Evolutionary conservation across 2,329 filamentous ascomycete genomes (phyloP), one percentile per base, ranked within the genome.

Genomic region (Parastagonospora nodorum): DNA sequence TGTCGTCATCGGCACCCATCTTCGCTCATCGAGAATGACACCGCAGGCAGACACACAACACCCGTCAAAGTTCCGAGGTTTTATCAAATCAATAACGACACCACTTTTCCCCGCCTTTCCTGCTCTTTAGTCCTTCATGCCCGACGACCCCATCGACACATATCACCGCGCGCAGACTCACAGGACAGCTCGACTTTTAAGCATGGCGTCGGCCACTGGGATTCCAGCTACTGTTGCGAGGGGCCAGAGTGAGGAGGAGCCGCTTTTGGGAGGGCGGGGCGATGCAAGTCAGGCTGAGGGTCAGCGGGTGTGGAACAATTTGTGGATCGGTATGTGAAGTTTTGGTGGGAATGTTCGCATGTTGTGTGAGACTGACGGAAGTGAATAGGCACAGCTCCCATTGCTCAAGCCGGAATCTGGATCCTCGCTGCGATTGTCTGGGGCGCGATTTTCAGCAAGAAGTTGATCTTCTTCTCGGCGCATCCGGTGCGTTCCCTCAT

Each of bases 381-480:
- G 12, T n/a, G 38, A 36, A 39, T 52, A 94, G 92, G 91, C 57
- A 96, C 92, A 12, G 93, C 85, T 49, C 81, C 88, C 53, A 75
- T 97, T 53, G 89, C 91, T 35, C 92, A 97, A 75, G 82, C 84
- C 37, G 93, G 91, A 48, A 84, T 87, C 48, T 78, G 90, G 75
- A 83, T 96, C 57, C 83, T 97, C 55, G 78, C 86, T 42, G 84
- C 84, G 31, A 84, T 93, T 49, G 81, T 96, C 59, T 96, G 91
- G 90, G 84, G 84, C 39, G 83, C 83, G 48, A 83, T 97, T 58
- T 84, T 96, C 68, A 82, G 85, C 36, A 80, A 82, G 38, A 72
- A 87, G 28, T 69, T 95, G 55, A 89, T 90, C 33, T 85, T 96
- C 63, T 96, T 97, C 82, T 92, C 90, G 14, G 85, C 88, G 8